These are phyloP conservation scores for Coemansia sp. DNA, from an alignment of 192 early-diverging fungal species.

Conservation along the genomic window DNA sequence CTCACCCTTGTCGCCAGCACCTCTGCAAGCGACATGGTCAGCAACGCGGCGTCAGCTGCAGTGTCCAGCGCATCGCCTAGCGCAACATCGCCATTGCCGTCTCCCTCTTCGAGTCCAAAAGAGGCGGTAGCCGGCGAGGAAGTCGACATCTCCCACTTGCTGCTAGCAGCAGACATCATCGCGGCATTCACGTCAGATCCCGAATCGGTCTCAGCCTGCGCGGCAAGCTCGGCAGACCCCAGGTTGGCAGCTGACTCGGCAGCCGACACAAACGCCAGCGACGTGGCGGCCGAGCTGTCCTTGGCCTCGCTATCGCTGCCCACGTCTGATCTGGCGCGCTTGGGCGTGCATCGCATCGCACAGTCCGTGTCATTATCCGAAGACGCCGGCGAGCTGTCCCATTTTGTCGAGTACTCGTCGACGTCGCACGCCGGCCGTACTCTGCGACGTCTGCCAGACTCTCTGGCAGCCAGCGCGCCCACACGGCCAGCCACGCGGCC, in stretches of 20 bases:
- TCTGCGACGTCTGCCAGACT: neutral
- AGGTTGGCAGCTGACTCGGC: neutral
- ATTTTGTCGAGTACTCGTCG: slow-evolving; percentile 7
- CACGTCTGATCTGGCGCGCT: slow-evolving; percentile 45
- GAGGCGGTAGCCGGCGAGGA: neutral
- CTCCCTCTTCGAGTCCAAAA: neutral
- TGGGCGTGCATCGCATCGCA: slow-evolving; percentile 23
- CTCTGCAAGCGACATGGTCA: slow-evolving; percentile 1
- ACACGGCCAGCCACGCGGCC: neutral
- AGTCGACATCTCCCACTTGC: neutral
- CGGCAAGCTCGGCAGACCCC: neutral
- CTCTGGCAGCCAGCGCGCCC: neutral
- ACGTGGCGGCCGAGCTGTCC: slow-evolving; percentile 23
- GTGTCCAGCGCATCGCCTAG: neutral
- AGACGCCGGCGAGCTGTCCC: slow-evolving; percentile 9
- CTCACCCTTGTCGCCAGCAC: slow-evolving; percentile 17
- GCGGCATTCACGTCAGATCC: neutral
- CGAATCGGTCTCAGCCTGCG: neutral
- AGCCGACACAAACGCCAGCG: slow-evolving; percentile 23
- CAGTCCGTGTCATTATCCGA: slow-evolving; percentile 13
- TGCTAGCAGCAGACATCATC: neutral
- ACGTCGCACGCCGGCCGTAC: neutral
- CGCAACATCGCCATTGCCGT: neutral
- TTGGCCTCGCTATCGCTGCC: slow-evolving; percentile 30
- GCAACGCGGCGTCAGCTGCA: neutral